phyloP scores from a whole-genome alignment of 2,329 filamentous ascomycete genomes.

The Fusarium lyarnte region DNA sequence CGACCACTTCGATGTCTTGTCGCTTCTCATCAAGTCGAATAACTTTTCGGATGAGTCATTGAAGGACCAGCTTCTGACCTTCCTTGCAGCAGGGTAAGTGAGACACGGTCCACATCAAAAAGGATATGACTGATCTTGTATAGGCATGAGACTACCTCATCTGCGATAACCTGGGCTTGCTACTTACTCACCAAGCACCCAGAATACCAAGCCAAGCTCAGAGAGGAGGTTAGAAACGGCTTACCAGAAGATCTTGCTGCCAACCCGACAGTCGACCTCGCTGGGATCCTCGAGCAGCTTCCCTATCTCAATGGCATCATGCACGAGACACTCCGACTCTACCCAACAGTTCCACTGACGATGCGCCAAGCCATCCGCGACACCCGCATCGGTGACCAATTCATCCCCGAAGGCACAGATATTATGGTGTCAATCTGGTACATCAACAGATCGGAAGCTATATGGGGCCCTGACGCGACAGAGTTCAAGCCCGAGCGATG shows the following conservation, averaged over 20 bases:
- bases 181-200: slow-evolving; percentile 32
- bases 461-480: slow-evolving; percentile 75
- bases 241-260: not conserved
- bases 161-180: slow-evolving; percentile 33
- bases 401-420: slow-evolving; percentile 71
- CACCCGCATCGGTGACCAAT: slow-evolving; percentile 65
- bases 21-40: slow-evolving; percentile 60
- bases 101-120: fast-evolving
- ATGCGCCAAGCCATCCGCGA: slow-evolving; percentile 67
- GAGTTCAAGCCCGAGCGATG: slow-evolving; percentile 77
- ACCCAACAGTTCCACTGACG: slow-evolving; percentile 73
- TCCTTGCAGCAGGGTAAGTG: slow-evolving; percentile 53
- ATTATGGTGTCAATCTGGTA: slow-evolving; percentile 67
- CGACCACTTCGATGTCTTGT: slow-evolving; percentile 71
- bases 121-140: not conserved
- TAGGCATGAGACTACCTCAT: slow-evolving; percentile 37
- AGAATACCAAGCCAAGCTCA: slow-evolving; percentile 26
- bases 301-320: slow-evolving; percentile 76
- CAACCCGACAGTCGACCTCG: slow-evolving; percentile 48
- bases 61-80: slow-evolving; percentile 65
- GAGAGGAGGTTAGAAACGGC: slow-evolving; percentile 15
- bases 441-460: slow-evolving; percentile 68
- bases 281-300: slow-evolving; percentile 67
- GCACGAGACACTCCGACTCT: slow-evolving; percentile 73
- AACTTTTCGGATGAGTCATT: slow-evolving; percentile 63